Base-by-base conservation (phyloP, 352 stramenopile genomes). In the Lagenidium sp. region DNA sequence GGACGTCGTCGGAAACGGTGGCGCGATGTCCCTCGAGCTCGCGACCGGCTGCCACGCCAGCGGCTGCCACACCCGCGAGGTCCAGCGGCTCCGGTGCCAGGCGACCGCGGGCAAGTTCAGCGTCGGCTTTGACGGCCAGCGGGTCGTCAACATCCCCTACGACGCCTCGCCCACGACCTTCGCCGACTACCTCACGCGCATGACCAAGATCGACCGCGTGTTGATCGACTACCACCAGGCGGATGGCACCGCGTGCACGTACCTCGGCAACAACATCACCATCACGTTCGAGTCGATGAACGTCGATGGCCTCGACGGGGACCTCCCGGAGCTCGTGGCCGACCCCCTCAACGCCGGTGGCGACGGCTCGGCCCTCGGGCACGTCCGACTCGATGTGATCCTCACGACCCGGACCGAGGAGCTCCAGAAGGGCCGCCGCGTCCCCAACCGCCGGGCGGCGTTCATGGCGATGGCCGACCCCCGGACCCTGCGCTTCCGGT, bases 251-350 rank as follows among this genome's bases (percentile, higher is more conserved):
- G 71, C 74, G 28, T 87, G 77, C 43, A 83, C 74, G n/a, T 90
- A 73, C 40, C 78, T 83, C 32, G 77, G 77, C 21, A 90, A 86
- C 50, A 85, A 85, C 47, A 85, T 87, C 45, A 85, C 69, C 0
- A 44, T 90, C 18, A 84, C 73, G 1, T 90, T 85, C 50, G 74
- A 87, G 38, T 82, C 70, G 4, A 65, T 87, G 44, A 90, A 90
- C 47, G 66, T 82, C 19, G 57, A 59, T 23, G 69, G 71, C 21
- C 41, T 38, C 5, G 77, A 90, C 39, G 77, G 77, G 52, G 62
- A 91, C 55, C 45, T 91, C 10, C 65, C 76, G 0, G 63, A 69
- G 26, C 57, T 91, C 51, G 78, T 63, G 5, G 67, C 58, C 2
- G 75, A 87, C 35, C 29, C 36, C 12, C 51, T 47, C 20, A 91